Evolutionary conservation across 345 rosid species (phyloP), one percentile per base, ranked within the genome.

Genomic region (Noccaea caerulescens): DNA sequence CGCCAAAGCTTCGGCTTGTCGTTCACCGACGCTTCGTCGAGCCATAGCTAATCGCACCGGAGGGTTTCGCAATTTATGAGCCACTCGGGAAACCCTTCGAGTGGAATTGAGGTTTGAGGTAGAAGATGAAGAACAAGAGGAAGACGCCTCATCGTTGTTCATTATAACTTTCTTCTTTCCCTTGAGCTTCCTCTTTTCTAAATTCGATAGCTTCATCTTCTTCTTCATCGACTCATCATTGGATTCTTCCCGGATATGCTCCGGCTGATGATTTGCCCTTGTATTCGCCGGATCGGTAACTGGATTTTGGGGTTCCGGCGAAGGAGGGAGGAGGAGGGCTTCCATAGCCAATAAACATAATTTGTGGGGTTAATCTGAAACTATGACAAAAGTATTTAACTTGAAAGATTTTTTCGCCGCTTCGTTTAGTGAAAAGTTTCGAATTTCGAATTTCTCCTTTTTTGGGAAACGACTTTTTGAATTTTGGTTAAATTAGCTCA

Each of bases 1-100:
- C 3, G 96, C 98, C 64, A 86, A 74, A 23, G 89, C 88, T 69
- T 86, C 98, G 63, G 87, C 73, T 16, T 79, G 80, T 42, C 76
- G 72, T 1, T 72, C 80, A 1, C 58, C 77, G 10, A 74, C 58
- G 64, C 51, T 65, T 58, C 77, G 65, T 57, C 81, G 83, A 63
- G 68, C 60, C n/a, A 68, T 70, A 72, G 80, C 83, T 63, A 70
- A 42, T 14, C 54, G 80, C 50, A 83, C 68, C 65, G 72, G 60
- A 12, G 82, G 76, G 58, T 37, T 71, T 9, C 88, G 79, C 43
- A 83, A 80, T 68, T 68, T 81, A 71, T 27, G 66, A n/a, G 73
- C 61, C 30, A 80, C 59, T 45, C 82, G 61, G 10, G 56, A 38
- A 16, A 63, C 77, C 71, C 75, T 81, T 54, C 55, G 71, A 51